Conservation (phyloP, 768 basidiomycete genomes). For the Leccinum uliginosum region DNA sequence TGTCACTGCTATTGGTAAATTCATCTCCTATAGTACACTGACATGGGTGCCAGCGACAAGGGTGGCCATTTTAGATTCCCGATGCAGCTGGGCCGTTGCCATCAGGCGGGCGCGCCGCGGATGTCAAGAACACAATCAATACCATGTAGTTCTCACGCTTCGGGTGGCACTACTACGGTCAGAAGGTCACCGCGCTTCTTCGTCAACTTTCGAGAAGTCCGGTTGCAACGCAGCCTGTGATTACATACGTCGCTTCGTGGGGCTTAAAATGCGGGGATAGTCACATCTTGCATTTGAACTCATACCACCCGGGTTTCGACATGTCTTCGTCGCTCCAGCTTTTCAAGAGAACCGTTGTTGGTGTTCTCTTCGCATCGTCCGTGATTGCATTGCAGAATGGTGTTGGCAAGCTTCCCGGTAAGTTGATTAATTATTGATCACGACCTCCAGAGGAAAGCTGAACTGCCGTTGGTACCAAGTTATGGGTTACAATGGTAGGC, state of each 20-base stretch:
- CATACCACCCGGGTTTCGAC: background rate
- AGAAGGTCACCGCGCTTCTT: too few species aligned
- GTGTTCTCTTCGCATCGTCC: constrained; percentile 13
- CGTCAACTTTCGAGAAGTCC: too few species aligned
- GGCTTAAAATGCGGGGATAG: constrained; percentile 9
- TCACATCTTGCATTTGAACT: background rate
- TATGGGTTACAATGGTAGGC: constrained; percentile 31
- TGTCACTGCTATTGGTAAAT: background rate
- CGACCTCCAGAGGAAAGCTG: background rate
- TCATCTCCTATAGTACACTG: background rate
- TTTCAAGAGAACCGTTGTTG: constrained; percentile 1
- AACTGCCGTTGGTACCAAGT: constrained; percentile 13
- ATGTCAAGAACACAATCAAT: too few species aligned
- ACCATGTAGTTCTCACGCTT: too few species aligned
- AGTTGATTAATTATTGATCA: background rate
- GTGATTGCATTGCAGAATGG: constrained; percentile 25
- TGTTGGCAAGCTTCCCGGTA: constrained; percentile 31
- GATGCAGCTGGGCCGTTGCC: background rate
- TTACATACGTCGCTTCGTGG: background rate
- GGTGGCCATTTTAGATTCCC: background rate
- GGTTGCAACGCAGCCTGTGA: background rate
- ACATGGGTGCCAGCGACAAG: background rate
- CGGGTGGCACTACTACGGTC: too few species aligned
- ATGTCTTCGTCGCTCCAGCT: constrained; percentile 13
- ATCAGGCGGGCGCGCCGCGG: too few species aligned